Evolutionary conservation across 2,329 filamentous ascomycete genomes (phyloP).

Genomic region (Trichoderma semiorbis): DNA sequence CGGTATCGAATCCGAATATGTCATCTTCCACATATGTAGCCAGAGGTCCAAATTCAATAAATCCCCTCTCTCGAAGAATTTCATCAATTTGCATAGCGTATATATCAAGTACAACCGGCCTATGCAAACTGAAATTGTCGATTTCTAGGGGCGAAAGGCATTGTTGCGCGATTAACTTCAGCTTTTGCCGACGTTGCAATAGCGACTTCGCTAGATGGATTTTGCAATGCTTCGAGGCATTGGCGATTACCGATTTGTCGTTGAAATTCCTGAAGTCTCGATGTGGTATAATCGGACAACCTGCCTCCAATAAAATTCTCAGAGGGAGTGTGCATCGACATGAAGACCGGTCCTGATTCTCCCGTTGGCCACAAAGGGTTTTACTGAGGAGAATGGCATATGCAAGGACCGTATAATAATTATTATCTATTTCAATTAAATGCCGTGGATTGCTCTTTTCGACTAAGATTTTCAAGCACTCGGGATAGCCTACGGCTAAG

Average conservation of each 20-base stretch:
- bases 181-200: neutral
- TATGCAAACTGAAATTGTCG: neutral
- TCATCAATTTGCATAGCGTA: neutral
- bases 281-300: neutral
- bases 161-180: neutral
- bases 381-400: neutral
- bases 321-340: neutral
- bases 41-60: neutral
- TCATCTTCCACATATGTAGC: neutral
- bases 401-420: neutral
- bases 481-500: neutral
- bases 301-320: neutral
- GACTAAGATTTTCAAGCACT: neutral
- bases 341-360: neutral
- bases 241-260: neutral
- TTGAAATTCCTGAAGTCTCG: neutral
- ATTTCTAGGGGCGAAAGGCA: neutral
- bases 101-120: neutral
- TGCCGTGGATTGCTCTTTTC: neutral
- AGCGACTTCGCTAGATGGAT: neutral
- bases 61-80: neutral
- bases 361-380: neutral
- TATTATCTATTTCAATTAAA: neutral
- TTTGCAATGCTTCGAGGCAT: neutral
- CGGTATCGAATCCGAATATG: accelerated